Base-by-base conservation (phyloP, 1,139 yeast species). In the Taphrina populina region DNA sequence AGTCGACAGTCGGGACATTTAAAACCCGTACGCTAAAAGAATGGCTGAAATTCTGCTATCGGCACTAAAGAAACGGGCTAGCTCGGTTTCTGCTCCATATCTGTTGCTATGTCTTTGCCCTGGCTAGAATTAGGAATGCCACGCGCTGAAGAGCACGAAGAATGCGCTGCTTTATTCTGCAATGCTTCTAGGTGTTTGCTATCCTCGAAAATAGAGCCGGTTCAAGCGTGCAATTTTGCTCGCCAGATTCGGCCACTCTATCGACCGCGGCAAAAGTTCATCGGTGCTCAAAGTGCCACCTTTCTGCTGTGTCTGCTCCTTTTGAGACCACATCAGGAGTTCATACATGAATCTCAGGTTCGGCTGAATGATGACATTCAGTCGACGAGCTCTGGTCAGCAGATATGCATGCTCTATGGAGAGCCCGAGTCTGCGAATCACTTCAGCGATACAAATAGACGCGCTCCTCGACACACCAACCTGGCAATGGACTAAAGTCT, bases 401-500 rank as follows among this genome's bases (percentile, higher is more conserved):
- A 88, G 71, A 66, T 88, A 88, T 2, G 95, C 90, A 51, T 84
- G 76, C 13, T 88, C 77, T 37, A 88, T 70, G 44, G 82, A 81
- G 59, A 86, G 74, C 26, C 78, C 73, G 58, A 81, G 72, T 52
- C 86, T 72, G 62, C 81, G 83, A 95, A 88, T 88, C 58, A 87
- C 83, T 65, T 86, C 90, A 2, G 96, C 96, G 61, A 88, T 86
- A 62, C 95, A 84, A 36, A 90, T 84, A 0, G 95, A 82, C 0
- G 96, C 96, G 20, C 94, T 84, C 57, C 96, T 73, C 0, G 95
- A 86, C 3, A 88, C 96, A 0, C 96, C 96, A 57, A 86, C 95
- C 65, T 88, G 82, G 67, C 96, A 88, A 67, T 88, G 96, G 15
- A 87, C 88, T 56, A 88, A 71, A 0, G 87, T 82, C 35, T 76